Evolutionary conservation across 148 eudicot species (phyloP), one percentile per base, ranked within the genome.

Genomic region (Spergularia bocconei): DNA sequence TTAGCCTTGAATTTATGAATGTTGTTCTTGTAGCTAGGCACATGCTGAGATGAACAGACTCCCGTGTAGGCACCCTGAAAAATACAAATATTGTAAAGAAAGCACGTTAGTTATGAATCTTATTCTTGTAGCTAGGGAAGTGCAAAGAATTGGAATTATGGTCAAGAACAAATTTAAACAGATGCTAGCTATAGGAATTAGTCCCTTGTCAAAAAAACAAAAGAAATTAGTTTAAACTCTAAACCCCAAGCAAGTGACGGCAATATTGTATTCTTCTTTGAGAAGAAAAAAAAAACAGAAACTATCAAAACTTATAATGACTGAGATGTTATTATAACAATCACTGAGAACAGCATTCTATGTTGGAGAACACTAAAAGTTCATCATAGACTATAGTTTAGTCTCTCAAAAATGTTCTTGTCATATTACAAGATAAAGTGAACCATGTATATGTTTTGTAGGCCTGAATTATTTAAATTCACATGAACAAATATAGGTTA

Each of bases 1-100:
- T 91, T 96, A 72, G 88, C 86, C 85, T 88, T 91, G 85, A 96
- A 92, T 77, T 91, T 92, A 44, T 91, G 89, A 58, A 88, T 76
- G 79, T 96, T 96, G 51, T 82, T 88, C 87, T 92, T 96, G 89
- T 91, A 96, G 72, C 99, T 92, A 8, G 99, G 98, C 48, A 96
- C 97, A 54, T 96, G 99, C 82, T 96, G 98, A 72, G 88, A 68
- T 23, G 99, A 89, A 78, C 99, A 96, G 80, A 96, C 97, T 66
- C 99, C 98, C 36, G 99, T 96, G 68, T 75, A 89, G 48, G 99
- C 99, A 80, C 99, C 99, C 97, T 92, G 83, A 19, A 74, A 74
- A 74, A 58, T 9, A 11, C 16, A 44, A 13, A 63, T 63, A 13
- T 50, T n/a, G 6, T 76, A 68, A 1, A 13, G 52, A 20, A 21